Conservation (phyloP, 1,284 basidiomycete genomes). For the Fistulinella cinereoalba region DNA sequence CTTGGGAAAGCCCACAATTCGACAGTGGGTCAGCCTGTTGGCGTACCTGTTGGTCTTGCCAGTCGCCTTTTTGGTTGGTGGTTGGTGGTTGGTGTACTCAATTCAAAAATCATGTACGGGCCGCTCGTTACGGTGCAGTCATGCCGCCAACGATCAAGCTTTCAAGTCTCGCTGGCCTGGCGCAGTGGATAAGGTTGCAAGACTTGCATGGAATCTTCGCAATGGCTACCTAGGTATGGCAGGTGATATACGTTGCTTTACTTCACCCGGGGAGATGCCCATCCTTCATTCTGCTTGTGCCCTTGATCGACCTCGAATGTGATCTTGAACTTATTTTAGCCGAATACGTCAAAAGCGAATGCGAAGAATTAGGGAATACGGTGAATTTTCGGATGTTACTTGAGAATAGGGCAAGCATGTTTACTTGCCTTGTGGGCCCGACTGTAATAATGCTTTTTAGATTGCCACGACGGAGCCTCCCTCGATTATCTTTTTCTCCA, state of each 20-base stretch:
- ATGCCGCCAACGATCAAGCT: conserved; percentile 26
- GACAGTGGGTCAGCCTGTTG: conserved; percentile 14
- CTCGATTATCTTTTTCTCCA: neutral
- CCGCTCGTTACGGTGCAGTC: conserved; percentile 34
- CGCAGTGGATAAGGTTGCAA: conserved; percentile 31
- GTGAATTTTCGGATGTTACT: conserved; percentile 33
- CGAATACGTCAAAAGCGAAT: conserved; percentile 22
- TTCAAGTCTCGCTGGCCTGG: conserved; percentile 35
- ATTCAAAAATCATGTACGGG: conserved; percentile 24
- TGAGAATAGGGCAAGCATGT: conserved; percentile 31
- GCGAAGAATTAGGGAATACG: conserved; percentile 30
- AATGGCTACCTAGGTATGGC: conserved; percentile 34
- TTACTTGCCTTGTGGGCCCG: neutral
- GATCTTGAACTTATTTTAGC: conserved; percentile 16
- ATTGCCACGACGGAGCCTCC: conserved; percentile 39
- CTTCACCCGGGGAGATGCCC: no score
- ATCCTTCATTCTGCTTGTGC: neutral
- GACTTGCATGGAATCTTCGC: conserved; percentile 26
- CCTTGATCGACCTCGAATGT: neutral
- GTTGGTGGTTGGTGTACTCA: conserved; percentile 22
- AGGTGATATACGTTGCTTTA: neutral
- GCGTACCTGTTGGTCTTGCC: conserved; percentile 33
- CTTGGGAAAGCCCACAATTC: neutral
- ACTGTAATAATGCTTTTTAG: conserved; percentile 8
- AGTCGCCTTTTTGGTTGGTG: conserved; percentile 18